Evolutionary conservation across 495 filamentous ascomycete genomes (phyloP).

Genomic region (Neurospora sp.): DNA sequence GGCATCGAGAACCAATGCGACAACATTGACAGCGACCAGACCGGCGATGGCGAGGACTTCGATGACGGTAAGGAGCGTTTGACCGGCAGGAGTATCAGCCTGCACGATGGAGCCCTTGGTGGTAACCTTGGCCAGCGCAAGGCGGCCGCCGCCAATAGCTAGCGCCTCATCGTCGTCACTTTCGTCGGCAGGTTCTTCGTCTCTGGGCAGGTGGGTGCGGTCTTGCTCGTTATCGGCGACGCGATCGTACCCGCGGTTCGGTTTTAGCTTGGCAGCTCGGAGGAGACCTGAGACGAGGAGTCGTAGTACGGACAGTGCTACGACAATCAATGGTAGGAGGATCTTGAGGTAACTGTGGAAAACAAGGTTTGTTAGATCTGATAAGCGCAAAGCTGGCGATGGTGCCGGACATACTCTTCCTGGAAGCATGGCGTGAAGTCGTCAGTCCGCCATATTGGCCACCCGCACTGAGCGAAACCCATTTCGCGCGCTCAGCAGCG

Average conservation of each 20-base stretch:
- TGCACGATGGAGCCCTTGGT: constrained; percentile 58
- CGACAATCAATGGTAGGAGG: constrained; percentile 64
- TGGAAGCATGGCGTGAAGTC: constrained; percentile 86
- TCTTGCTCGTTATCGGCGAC: constrained; percentile 29
- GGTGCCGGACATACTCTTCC: constrained; percentile 57
- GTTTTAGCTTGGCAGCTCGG: constrained; percentile 37
- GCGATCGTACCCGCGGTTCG: constrained; percentile 38
- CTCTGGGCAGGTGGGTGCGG: constrained; percentile 37
- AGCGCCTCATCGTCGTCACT: constrained; percentile 59
- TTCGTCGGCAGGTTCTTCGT: constrained; percentile 34
- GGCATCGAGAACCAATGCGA: constrained; percentile 41
- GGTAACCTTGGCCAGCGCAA: constrained; percentile 51
- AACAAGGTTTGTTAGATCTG: background rate
- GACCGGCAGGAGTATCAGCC: constrained; percentile 64
- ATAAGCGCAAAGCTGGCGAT: background rate
- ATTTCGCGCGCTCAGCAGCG: constrained; percentile 16
- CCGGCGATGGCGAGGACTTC: constrained; percentile 68
- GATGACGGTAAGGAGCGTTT: constrained; percentile 54
- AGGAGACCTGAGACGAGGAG: constrained; percentile 46
- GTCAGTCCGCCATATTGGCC: constrained; percentile 76
- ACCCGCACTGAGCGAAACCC: constrained; percentile 62
- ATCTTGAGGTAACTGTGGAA: constrained; percentile 67
- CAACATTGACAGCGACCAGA: constrained; percentile 55
- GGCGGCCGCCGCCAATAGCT: constrained; percentile 34
- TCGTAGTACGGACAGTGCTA: constrained; percentile 58